phyloP scores from a whole-genome alignment of 139 green algal genomes.

The Chlamydomonas sp. region DNA sequence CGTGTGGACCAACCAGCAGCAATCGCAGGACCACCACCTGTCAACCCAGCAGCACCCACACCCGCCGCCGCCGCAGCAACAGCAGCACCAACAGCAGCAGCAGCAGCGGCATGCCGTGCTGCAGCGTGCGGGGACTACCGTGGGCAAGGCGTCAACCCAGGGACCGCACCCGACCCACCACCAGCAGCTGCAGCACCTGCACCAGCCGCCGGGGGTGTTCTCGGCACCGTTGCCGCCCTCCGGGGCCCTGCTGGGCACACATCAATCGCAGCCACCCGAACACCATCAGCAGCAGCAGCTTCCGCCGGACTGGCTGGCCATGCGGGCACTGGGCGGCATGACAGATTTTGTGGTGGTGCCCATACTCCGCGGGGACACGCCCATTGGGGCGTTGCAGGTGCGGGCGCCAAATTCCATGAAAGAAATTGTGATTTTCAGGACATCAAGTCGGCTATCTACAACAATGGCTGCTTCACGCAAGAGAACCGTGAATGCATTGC shows the following conservation, averaged over 20 bases:
- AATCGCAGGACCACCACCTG: not conserved
- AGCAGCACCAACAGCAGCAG: not conserved
- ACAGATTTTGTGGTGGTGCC: slow-evolving; percentile 31
- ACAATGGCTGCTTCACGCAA: no score
- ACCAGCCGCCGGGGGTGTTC: not conserved
- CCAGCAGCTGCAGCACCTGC: not conserved
- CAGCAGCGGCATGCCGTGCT: not conserved
- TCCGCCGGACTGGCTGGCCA: slow-evolving; percentile 23
- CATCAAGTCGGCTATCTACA: no score
- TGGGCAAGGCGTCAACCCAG: no score
- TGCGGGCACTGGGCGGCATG: slow-evolving; percentile 29
- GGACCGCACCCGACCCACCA: not conserved
- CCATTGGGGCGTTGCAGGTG: slow-evolving; percentile 26
- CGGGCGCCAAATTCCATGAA: not conserved
- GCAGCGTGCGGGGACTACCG: not conserved
- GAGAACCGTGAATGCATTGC: no score
- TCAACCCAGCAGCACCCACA: not conserved
- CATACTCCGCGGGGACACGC: not conserved
- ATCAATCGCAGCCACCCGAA: no score
- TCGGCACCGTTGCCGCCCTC: no score
- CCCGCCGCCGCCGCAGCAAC: no score
- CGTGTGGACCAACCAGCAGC: not conserved
- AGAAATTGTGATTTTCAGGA: not conserved
- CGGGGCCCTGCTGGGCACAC: no score
- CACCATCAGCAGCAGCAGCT: not conserved